A percentile compares a stretch with the other conserved stretches of the same genome.
Evolutionary conservation across 73 alveolate genomes (phyloP).

Genomic region (Tetrahymena elliotti): DNA sequence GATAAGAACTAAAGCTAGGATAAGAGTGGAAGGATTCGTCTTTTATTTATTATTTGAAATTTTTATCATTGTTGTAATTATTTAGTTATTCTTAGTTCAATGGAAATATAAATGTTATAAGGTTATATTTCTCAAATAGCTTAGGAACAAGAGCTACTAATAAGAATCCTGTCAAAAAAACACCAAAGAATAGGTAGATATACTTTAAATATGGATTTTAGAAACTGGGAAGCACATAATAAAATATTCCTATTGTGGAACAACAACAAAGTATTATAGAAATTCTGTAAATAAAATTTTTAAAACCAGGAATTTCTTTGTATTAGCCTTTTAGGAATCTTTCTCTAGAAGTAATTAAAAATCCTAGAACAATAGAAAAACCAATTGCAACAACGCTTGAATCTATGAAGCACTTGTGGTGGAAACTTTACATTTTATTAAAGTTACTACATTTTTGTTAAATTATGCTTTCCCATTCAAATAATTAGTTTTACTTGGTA

Average conservation of each 20-base stretch:
- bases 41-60: background rate
- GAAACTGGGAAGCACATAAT: background rate
- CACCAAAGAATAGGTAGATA: background rate
- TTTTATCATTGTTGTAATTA: background rate
- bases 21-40: background rate
- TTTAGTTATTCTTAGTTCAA: background rate
- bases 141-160: background rate
- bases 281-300: background rate
- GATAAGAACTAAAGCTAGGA: background rate
- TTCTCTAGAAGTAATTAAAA: background rate
- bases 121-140: background rate
- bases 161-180: background rate
- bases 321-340: background rate
- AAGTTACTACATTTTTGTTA: background rate
- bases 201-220: background rate
- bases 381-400: background rate
- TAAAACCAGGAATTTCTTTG: background rate
- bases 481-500: background rate
- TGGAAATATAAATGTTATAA: background rate
- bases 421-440: background rate
- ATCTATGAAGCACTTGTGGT: background rate
- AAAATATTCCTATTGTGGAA: background rate
- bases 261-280: background rate
- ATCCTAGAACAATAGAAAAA: background rate
- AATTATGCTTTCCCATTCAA: background rate